Conservation (phyloP, 2,329 filamentous ascomycete species). For the Raffaelea albimanens region DNA sequence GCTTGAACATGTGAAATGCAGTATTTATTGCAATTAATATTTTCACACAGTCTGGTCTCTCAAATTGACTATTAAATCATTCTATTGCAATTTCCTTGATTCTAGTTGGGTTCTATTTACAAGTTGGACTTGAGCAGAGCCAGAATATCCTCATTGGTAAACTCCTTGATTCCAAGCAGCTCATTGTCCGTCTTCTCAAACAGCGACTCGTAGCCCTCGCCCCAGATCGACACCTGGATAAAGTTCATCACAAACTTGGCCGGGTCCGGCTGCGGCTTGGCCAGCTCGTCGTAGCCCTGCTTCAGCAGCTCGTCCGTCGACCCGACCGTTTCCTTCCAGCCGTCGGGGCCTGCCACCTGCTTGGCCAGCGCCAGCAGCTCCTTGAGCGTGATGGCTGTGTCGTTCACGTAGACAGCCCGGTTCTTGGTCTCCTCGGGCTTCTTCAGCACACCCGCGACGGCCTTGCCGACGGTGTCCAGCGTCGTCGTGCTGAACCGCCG, state of each 20-base stretch:
- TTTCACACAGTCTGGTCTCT: too few relatives aligned
- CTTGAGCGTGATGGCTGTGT: conserved; percentile 22
- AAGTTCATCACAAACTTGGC: conserved; percentile 1
- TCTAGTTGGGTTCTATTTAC: neutral
- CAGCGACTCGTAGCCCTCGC: conserved; percentile 19
- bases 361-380: conserved; percentile 24
- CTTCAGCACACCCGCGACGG: conserved; percentile 18
- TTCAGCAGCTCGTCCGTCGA: neutral
- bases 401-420: conserved; percentile 21
- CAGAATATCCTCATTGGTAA: conserved; percentile 30
- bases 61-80: too few relatives aligned
- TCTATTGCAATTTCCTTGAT: too few relatives aligned
- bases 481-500: conserved; percentile 23
- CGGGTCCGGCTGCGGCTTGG: neutral
- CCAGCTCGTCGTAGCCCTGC: neutral
- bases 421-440: conserved; percentile 23
- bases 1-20: too few relatives aligned
- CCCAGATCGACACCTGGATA: conserved; percentile 1
- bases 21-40: too few relatives aligned
- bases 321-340: neutral
- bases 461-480: conserved; percentile 23
- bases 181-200: conserved; percentile 31
- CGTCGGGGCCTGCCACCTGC: neutral
- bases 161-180: conserved; percentile 32
- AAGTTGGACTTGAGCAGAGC: conserved; percentile 14